Percentiles rank a stretch among this genome's conserved stretches.
Evolutionary conservation across 2,329 filamentous ascomycete species (phyloP).

Genomic region (Phialemoniopsis sp.): DNA sequence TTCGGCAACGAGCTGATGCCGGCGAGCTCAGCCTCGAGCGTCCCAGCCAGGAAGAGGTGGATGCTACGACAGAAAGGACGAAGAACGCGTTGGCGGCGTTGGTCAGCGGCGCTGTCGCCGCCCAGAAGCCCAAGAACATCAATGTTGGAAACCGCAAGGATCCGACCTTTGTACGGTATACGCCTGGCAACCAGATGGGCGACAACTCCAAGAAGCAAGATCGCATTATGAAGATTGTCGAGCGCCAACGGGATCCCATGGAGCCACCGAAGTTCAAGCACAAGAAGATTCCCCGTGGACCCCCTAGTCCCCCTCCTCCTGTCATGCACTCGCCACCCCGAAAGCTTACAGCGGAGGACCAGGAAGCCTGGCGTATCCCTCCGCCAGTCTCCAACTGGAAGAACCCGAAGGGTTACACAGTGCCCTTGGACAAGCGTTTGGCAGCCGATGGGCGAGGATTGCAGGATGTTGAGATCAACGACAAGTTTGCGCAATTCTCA

Average conservation of each 20-base stretch:
- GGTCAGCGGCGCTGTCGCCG: constrained; percentile 79
- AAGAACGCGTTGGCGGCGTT: constrained; percentile 79
- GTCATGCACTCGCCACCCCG: constrained; percentile 92
- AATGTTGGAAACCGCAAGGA: constrained; percentile 77
- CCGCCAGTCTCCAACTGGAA: constrained; percentile 98
- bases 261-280: constrained; percentile 98
- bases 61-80: constrained; percentile 80
- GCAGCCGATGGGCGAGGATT: constrained; percentile 89
- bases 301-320: constrained; percentile 87
- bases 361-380: constrained; percentile 88
- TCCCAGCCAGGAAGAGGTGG: constrained; percentile 80
- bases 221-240: constrained; percentile 97
- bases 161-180: constrained; percentile 92
- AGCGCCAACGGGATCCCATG: constrained; percentile 89
- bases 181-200: constrained; percentile 95
- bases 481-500: constrained; percentile 95
- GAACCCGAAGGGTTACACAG: constrained; percentile 97
- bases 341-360: constrained; percentile 93
- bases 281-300: constrained; percentile 93
- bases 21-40: constrained; percentile 85
- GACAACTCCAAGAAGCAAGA: constrained; percentile 82
- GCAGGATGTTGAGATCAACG: constrained; percentile 94
- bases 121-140: constrained; percentile 95
- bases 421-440: constrained; percentile 90
- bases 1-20: constrained; percentile 87